Evolutionary conservation across 2,329 filamentous ascomycete species (phyloP).

Genomic region (Pseudopyricularia cyperi): DNA sequence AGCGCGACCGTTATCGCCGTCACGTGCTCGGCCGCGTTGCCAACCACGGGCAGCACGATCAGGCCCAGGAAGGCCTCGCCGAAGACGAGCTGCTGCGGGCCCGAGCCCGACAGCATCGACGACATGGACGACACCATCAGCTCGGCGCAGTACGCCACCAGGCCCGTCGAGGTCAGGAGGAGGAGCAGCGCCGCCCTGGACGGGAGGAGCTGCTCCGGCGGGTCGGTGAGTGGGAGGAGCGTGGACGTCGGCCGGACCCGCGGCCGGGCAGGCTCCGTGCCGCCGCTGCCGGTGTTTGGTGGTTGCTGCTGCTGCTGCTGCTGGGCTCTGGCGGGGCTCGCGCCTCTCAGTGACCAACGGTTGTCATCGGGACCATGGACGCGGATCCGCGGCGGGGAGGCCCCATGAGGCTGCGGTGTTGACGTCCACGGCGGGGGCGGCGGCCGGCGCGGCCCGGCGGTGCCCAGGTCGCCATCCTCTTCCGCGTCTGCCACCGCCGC

Average conservation of each 20-base stretch:
- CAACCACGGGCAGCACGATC: slow-evolving; percentile 60
- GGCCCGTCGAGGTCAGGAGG: slow-evolving; percentile 47
- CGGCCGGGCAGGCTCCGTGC: background rate
- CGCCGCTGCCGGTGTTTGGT: background rate
- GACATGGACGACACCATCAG: slow-evolving; percentile 58
- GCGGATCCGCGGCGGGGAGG: too few species aligned
- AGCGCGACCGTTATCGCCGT: slow-evolving; percentile 58
- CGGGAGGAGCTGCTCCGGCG: slow-evolving; percentile 26
- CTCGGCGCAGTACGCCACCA: slow-evolving; percentile 57
- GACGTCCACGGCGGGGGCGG: too few species aligned
- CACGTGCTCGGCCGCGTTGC: slow-evolving; percentile 62
- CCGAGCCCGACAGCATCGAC: slow-evolving; percentile 36
- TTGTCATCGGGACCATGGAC: background rate
- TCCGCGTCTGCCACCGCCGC: background rate
- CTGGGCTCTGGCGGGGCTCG: too few species aligned
- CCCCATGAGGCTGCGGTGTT: too few species aligned
- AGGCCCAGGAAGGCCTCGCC: slow-evolving; percentile 58
- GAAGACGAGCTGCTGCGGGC: slow-evolving; percentile 18
- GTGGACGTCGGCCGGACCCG: background rate
- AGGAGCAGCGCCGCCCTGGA: slow-evolving; percentile 46
- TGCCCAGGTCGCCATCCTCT: background rate
- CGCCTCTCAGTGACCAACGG: too few species aligned
- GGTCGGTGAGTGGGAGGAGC: background rate
- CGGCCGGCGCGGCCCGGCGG: too few species aligned
- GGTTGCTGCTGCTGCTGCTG: background rate